Evolutionary conservation across 2,329 filamentous ascomycete species (phyloP).

Genomic region (Tolypocladium guangdongense): DNA sequence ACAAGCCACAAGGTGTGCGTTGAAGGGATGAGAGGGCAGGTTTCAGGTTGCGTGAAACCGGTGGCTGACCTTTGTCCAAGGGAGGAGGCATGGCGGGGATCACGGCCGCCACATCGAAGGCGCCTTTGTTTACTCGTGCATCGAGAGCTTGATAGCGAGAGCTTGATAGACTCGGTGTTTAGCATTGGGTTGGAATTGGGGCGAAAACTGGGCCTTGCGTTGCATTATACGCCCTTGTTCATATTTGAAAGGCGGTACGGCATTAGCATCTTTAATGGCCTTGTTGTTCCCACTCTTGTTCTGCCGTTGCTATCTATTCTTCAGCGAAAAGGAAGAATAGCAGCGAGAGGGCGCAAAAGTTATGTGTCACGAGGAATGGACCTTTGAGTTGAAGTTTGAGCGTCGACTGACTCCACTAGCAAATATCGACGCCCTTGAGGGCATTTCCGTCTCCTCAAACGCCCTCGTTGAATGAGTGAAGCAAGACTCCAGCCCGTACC

Average conservation of each 20-base stretch:
- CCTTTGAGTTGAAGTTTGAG: no score
- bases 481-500: no score
- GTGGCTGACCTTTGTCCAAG: conserved; percentile 1
- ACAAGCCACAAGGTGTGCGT: no score
- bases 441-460: no score
- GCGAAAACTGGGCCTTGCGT: neutral
- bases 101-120: conserved; percentile 35
- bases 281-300: neutral
- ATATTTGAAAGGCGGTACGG: neutral
- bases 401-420: no score
- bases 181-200: neutral
- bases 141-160: no score
- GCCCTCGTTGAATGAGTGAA: no score
- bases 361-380: no score
- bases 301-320: neutral
- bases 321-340: neutral
- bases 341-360: neutral
- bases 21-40: no score
- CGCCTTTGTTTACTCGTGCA: no score
- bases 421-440: no score
- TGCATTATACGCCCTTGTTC: neutral
- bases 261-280: neutral
- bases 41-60: no score
- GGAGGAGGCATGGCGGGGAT: conserved; percentile 54
- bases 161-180: neutral